Conservation (phyloP, 2,329 filamentous ascomycete genomes). For the Colletotrichum destructivum region DNA sequence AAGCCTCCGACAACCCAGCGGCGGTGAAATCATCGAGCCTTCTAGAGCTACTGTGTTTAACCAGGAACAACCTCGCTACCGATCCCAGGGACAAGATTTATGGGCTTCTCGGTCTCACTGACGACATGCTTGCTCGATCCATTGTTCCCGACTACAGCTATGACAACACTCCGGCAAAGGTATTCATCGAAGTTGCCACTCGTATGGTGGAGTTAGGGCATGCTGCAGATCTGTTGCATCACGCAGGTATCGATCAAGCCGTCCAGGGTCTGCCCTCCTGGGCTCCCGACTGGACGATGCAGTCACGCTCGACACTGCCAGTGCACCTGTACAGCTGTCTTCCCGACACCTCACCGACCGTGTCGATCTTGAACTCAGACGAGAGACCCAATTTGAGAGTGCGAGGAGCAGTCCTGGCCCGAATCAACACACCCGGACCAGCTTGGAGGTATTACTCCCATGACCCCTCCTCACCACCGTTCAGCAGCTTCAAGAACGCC, state of each 20-base stretch:
- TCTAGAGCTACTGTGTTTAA: slow-evolving; percentile 9
- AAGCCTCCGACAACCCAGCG: neutral
- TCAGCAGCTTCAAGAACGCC: slow-evolving; percentile 5
- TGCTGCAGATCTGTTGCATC: neutral
- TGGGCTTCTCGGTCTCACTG: slow-evolving; percentile 23
- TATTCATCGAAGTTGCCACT: slow-evolving; percentile 19
- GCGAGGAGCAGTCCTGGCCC: slow-evolving; percentile 3
- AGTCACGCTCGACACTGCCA: slow-evolving; percentile 1
- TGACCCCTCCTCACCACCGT: neutral
- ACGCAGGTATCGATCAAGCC: slow-evolving; percentile 22
- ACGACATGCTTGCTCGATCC: slow-evolving; percentile 11
- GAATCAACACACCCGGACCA: slow-evolving; percentile 11
- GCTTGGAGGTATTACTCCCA: slow-evolving; percentile 27
- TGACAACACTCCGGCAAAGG: neutral
- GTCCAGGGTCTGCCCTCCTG: slow-evolving; percentile 17
- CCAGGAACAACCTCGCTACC: slow-evolving; percentile 28
- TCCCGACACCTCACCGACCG: neutral
- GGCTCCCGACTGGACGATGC: slow-evolving; percentile 32
- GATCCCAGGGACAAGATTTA: slow-evolving; percentile 26
- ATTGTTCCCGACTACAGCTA: slow-evolving; percentile 17
- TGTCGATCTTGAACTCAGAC: neutral
- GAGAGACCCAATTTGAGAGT: neutral
- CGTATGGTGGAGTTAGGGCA: neutral
- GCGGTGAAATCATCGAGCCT: neutral
- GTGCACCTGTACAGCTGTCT: slow-evolving; percentile 23